Evolutionary conservation across 2,329 filamentous ascomycete genomes (phyloP).

Genomic region (Metarhizium rileyi): DNA sequence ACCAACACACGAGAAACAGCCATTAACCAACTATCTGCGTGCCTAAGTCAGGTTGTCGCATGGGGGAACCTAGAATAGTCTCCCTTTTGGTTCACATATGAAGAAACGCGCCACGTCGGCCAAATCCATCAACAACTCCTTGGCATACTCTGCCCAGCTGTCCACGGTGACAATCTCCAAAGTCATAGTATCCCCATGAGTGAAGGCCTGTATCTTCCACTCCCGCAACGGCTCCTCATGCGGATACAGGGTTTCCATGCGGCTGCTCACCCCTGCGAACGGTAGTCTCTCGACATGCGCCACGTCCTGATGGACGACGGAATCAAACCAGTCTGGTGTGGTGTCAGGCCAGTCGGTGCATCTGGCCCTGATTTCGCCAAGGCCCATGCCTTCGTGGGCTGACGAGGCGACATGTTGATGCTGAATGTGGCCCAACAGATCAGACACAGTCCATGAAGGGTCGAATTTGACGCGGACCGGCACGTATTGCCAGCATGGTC

Average conservation of each 20-base stretch:
- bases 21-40: too few species aligned
- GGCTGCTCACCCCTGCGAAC: slow-evolving; percentile 27
- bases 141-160: slow-evolving; percentile 42
- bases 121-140: slow-evolving; percentile 40
- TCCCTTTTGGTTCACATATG: slow-evolving; percentile 6
- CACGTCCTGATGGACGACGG: slow-evolving; percentile 49
- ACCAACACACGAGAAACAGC: too few species aligned
- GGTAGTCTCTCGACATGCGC: slow-evolving; percentile 48
- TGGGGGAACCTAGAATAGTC: slow-evolving; percentile 13
- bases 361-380: slow-evolving; percentile 39
- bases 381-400: slow-evolving; percentile 43
- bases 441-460: slow-evolving; percentile 37
- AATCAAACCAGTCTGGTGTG: slow-evolving; percentile 37
- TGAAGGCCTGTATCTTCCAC: slow-evolving; percentile 54
- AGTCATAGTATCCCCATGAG: slow-evolving; percentile 38
- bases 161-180: slow-evolving; percentile 52
- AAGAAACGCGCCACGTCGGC: slow-evolving; percentile 18
- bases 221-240: slow-evolving; percentile 44
- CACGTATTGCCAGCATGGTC: slow-evolving; percentile 59
- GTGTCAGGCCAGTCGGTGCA: slow-evolving; percentile 34
- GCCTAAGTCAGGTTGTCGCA: too few species aligned
- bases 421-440: slow-evolving; percentile 44
- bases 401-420: slow-evolving; percentile 47
- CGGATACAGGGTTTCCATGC: slow-evolving; percentile 50
- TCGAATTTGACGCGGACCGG: slow-evolving; percentile 51